These are phyloP conservation scores for Hymenoscyphus infarciens DNA, from an alignment of 2,329 filamentous ascomycete species.

Conservation along the genomic window DNA sequence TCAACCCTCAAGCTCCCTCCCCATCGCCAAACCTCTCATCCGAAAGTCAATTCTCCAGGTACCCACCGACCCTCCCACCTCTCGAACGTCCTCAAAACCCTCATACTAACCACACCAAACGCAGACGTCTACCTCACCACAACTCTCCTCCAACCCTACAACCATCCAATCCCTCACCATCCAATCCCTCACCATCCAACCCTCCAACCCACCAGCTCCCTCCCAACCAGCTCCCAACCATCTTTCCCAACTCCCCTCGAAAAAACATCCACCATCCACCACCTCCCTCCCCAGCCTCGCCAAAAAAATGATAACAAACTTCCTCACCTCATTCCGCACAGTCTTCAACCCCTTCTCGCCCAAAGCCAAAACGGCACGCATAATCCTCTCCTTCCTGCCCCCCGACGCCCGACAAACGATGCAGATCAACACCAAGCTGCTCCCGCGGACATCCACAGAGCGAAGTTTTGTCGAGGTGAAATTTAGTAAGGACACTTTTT, in stretches of 20 bases:
- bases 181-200: not conserved
- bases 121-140: not conserved
- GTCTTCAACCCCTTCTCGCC: constrained; percentile 90
- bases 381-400: constrained; percentile 84
- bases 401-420: constrained; percentile 74
- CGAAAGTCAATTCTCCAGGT: no score
- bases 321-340: constrained; percentile 79
- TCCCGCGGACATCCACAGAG: constrained; percentile 67
- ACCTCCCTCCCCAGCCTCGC: not conserved
- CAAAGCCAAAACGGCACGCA: constrained; percentile 74
- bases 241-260: no score
- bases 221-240: no score
- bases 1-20: no score
- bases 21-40: no score
- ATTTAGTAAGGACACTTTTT: constrained; percentile 65
- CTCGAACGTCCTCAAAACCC: no score
- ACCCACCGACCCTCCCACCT: no score
- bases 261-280: no score
- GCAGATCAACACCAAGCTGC: constrained; percentile 71
- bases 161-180: not conserved
- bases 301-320: constrained; percentile 77
- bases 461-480: constrained; percentile 70
- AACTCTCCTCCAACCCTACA: not conserved
- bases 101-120: not conserved
- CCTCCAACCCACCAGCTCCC: not conserved